These are phyloP conservation scores for Allium sativum DNA, from an alignment of 106 monocot genomes.

Conservation along the genomic window DNA sequence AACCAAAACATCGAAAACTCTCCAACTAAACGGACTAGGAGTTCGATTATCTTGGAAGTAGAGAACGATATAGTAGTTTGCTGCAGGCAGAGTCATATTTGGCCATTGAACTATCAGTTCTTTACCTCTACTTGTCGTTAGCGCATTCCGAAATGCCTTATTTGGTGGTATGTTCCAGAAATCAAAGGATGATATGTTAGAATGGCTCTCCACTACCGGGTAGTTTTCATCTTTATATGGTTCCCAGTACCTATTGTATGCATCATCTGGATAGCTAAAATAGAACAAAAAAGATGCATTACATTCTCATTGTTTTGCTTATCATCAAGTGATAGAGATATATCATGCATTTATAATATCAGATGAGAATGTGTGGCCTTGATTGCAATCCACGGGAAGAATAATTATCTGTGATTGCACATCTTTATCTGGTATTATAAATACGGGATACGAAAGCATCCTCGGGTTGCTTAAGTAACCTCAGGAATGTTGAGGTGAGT, in stretches of 20 bases:
- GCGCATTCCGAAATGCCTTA: conserved; percentile 27
- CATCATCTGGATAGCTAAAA: conserved; percentile 80
- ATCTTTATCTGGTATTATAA: no score
- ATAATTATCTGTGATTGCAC: no score
- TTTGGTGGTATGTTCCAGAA: conserved; percentile 83
- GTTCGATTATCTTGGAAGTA: conserved; percentile 88
- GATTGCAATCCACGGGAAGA: no score
- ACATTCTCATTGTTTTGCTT: no score
- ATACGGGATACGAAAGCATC: no score
- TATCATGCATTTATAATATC: no score
- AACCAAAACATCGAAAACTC: conserved; percentile 62
- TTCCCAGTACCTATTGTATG: conserved; percentile 86
- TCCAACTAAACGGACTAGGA: conserved; percentile 64
- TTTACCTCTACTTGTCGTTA: conserved; percentile 63
- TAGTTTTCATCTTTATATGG: conserved; percentile 31
- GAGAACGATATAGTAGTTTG: conserved; percentile 76
- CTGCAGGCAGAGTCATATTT: conserved; percentile 24
- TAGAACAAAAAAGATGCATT: neutral
- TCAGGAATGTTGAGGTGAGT: no score
- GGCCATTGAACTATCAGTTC: conserved; percentile 59
- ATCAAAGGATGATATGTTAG: conserved; percentile 31
- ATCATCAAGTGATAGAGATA: no score
- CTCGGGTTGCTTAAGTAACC: no score
- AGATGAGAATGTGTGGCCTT: no score
- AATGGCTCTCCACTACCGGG: conserved; percentile 34